These are phyloP conservation scores for Hyaloperonospora brassicae DNA, from an alignment of 352 stramenopile species.

Conservation along the genomic window DNA sequence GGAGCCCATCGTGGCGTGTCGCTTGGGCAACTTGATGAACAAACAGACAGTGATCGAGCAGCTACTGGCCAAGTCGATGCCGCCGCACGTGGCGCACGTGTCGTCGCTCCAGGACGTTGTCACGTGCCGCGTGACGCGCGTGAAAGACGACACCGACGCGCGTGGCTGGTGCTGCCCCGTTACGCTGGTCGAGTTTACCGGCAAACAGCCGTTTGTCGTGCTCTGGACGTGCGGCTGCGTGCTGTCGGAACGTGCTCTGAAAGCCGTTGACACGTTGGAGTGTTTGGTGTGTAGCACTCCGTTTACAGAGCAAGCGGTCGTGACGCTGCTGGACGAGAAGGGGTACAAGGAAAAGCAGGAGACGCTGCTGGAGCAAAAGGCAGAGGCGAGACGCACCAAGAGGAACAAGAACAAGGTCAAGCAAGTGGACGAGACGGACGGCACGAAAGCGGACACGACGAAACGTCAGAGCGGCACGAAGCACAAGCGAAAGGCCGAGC, in stretches of 20 bases:
- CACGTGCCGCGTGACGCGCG: slow-evolving; percentile 45
- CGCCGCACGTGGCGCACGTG: slow-evolving; percentile 69
- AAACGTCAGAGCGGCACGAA: slow-evolving; percentile 28
- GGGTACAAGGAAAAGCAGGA: slow-evolving; percentile 45
- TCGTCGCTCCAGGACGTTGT: slow-evolving; percentile 84
- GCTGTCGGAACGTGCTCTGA: slow-evolving; percentile 79
- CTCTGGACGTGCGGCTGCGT: slow-evolving; percentile 81
- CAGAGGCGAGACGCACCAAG: slow-evolving; percentile 34
- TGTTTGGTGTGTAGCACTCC: slow-evolving; percentile 60
- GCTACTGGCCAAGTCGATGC: slow-evolving; percentile 72
- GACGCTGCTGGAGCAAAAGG: slow-evolving; percentile 40
- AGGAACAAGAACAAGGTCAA: slow-evolving; percentile 49
- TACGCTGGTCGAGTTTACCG: slow-evolving; percentile 84
- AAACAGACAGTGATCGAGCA: slow-evolving; percentile 84
- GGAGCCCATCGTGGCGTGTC: slow-evolving; percentile 83
- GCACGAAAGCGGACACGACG: slow-evolving; percentile 26
- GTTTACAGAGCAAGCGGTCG: slow-evolving; percentile 45
- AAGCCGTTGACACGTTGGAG: slow-evolving; percentile 68
- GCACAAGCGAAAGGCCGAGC: slow-evolving; percentile 34
- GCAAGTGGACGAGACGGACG: slow-evolving; percentile 12
- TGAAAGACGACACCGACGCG: slow-evolving; percentile 11
- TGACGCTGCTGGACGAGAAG: slow-evolving; percentile 52
- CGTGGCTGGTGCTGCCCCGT: slow-evolving; percentile 56
- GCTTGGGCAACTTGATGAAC: slow-evolving; percentile 89
- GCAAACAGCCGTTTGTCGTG: slow-evolving; percentile 81